Conservation (phyloP, 2,329 filamentous ascomycete species). For the Drechslerella dactyloides region DNA sequence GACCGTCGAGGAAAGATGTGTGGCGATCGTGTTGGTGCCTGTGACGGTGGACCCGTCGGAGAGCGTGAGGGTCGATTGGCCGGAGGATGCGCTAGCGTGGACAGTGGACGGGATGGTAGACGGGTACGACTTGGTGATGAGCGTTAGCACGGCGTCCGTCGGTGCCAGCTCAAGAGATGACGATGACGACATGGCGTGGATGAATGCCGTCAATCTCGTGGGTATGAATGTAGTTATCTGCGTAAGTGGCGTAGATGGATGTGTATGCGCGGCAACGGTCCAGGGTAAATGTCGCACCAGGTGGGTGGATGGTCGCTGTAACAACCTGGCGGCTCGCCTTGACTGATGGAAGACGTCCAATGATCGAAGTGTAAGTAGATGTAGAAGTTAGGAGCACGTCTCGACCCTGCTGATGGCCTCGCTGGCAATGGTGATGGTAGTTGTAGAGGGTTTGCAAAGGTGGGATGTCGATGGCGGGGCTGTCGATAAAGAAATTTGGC, state of each 20-base stretch:
- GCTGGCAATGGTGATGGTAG: slow-evolving; percentile 10
- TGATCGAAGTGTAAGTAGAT: neutral
- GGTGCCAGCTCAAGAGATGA: slow-evolving; percentile 38
- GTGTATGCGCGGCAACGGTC: slow-evolving; percentile 18
- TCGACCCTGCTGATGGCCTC: neutral
- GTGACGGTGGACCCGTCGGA: slow-evolving; percentile 50
- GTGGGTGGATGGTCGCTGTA: slow-evolving; percentile 19
- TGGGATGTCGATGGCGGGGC: slow-evolving; percentile 47
- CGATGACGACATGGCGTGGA: slow-evolving; percentile 35
- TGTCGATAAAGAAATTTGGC: slow-evolving; percentile 45
- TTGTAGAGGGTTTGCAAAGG: neutral
- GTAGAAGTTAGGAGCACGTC: neutral
- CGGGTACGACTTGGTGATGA: slow-evolving; percentile 44
- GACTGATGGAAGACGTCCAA: neutral
- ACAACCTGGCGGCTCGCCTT: slow-evolving; percentile 13
- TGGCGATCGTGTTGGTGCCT: slow-evolving; percentile 55
- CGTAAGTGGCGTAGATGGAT: slow-evolving; percentile 1
- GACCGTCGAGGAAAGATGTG: slow-evolving; percentile 67
- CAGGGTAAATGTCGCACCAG: slow-evolving; percentile 30
- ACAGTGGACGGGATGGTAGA: slow-evolving; percentile 18
- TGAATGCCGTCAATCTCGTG: slow-evolving; percentile 13
- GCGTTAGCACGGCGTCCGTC: slow-evolving; percentile 38
- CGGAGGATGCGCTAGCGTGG: slow-evolving; percentile 10
- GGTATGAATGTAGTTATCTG: too few species aligned
- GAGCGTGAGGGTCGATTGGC: slow-evolving; percentile 37